A percentile compares a stretch with the other conserved stretches of the same genome.
Conservation (phyloP, 371 early-diverging fungal genomes). For the Apophysomyces variabilis region DNA sequence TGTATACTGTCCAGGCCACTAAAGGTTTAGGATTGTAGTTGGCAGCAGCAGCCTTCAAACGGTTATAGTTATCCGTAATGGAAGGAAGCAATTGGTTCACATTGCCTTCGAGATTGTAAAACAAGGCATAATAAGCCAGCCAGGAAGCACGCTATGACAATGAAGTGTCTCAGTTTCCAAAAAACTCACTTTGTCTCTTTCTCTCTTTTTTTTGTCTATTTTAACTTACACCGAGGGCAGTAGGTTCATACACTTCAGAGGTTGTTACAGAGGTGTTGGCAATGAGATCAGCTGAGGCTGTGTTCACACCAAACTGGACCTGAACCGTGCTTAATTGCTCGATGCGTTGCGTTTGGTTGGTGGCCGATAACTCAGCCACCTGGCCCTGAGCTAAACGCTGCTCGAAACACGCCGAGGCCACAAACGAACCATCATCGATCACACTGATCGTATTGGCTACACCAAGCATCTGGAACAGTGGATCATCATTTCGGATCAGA, state of each 20-base stretch:
- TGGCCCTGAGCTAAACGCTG: conserved; percentile 40
- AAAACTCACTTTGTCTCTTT: neutral
- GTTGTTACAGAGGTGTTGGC: conserved; percentile 38
- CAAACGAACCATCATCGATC: conserved; percentile 59
- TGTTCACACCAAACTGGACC: conserved; percentile 46
- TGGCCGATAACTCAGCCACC: conserved; percentile 35
- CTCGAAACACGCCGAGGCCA: conserved; percentile 73
- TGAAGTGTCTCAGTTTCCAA: neutral
- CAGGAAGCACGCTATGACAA: conserved; percentile 69
- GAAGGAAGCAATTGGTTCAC: conserved; percentile 59
- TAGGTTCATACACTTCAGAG: conserved; percentile 45
- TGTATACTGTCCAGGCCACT: conserved; percentile 72
- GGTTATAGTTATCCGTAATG: conserved; percentile 72
- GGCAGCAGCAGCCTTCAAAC: conserved; percentile 56
- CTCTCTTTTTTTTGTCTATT: too few relatives aligned
- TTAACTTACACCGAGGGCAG: conserved; percentile 59
- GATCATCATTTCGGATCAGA: neutral
- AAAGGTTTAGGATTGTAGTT: conserved; percentile 58
- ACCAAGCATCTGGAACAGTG: conserved; percentile 60
- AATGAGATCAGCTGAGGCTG: conserved; percentile 19
- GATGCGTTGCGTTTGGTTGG: conserved; percentile 48
- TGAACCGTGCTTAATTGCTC: conserved; percentile 45
- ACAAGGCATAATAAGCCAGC: conserved; percentile 78
- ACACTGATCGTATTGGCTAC: conserved; percentile 56
- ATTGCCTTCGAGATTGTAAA: conserved; percentile 71